phyloP scores from a whole-genome alignment of 1,284 basidiomycete species.

The Malassezia slooffiae region DNA sequence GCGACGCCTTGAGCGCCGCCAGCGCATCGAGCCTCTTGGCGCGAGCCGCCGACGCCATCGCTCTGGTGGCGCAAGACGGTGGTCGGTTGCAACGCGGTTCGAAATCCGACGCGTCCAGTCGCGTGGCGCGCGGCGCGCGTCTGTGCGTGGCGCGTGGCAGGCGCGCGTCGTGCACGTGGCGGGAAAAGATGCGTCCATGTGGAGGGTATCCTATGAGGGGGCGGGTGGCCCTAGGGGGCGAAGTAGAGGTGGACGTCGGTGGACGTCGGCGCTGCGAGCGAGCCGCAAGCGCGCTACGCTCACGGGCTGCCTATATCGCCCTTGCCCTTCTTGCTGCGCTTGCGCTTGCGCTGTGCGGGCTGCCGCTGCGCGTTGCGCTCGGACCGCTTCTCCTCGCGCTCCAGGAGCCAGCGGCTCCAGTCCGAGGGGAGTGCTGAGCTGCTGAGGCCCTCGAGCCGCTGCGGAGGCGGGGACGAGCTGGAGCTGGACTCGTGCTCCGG shows the following conservation, averaged over 20 bases:
- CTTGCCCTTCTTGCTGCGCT: slow-evolving; percentile 9
- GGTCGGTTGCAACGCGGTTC: not conserved
- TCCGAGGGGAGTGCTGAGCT: slow-evolving; percentile 11
- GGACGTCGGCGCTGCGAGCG: not conserved
- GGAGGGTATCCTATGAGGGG: no score
- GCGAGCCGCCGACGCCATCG: slow-evolving; percentile 27
- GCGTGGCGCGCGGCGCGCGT: slow-evolving; percentile 1
- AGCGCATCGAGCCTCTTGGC: slow-evolving; percentile 35
- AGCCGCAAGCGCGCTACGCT: not conserved
- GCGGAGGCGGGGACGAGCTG: not conserved
- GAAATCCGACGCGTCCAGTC: no score
- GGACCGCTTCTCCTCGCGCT: slow-evolving; percentile 3
- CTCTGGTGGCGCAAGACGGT: not conserved
- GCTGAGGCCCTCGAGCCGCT: slow-evolving; percentile 10
- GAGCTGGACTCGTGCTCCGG: not conserved
- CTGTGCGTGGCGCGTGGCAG: not conserved
- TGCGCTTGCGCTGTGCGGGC: slow-evolving; percentile 2
- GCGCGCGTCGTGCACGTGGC: no score
- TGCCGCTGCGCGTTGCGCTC: not conserved
- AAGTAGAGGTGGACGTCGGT: no score
- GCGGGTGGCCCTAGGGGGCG: no score
- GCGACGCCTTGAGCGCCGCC: slow-evolving; percentile 40
- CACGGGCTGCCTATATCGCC: slow-evolving; percentile 9
- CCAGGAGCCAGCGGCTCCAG: slow-evolving; percentile 11
- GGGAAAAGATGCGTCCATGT: no score